Evolutionary conservation across 1,284 basidiomycete genomes (phyloP).

Genomic region (Golubevia sp.): DNA sequence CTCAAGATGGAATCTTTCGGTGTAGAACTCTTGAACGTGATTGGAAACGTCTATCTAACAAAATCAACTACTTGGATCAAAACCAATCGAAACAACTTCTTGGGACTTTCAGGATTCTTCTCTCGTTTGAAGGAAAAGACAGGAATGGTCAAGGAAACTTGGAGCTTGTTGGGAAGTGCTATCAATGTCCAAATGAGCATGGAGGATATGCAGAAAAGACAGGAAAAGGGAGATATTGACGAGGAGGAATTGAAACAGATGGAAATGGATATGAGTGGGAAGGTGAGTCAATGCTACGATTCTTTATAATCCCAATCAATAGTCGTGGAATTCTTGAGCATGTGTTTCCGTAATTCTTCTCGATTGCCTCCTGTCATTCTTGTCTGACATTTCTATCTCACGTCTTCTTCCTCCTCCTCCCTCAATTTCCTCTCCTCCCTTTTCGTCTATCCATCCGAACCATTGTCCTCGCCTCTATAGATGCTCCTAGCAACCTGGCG

Average conservation of each 20-base stretch:
- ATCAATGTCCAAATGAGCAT: constrained; percentile 65
- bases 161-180: constrained; percentile 66
- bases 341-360: not conserved
- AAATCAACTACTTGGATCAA: constrained; percentile 93
- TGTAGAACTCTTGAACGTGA: constrained; percentile 73
- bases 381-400: no score
- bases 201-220: constrained; percentile 87
- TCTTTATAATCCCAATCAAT: not conserved
- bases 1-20: constrained; percentile 98
- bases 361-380: no score
- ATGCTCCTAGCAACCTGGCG: constrained; percentile 24
- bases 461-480: no score
- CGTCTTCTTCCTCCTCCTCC: not conserved
- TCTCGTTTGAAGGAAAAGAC: constrained; percentile 94
- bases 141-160: constrained; percentile 67
- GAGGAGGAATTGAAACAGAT: constrained; percentile 72
- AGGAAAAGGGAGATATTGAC: constrained; percentile 85
- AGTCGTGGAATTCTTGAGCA: not conserved
- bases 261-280: constrained; percentile 92
- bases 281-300: constrained; percentile 65
- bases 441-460: no score
- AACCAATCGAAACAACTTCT: constrained; percentile 70
- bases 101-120: constrained; percentile 86
- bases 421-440: not conserved
- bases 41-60: constrained; percentile 79